A percentile compares a stretch with the other conserved stretches of the same genome.
phyloP scores from a whole-genome alignment of 2,329 filamentous ascomycete genomes.

The Didymella exigua region DNA sequence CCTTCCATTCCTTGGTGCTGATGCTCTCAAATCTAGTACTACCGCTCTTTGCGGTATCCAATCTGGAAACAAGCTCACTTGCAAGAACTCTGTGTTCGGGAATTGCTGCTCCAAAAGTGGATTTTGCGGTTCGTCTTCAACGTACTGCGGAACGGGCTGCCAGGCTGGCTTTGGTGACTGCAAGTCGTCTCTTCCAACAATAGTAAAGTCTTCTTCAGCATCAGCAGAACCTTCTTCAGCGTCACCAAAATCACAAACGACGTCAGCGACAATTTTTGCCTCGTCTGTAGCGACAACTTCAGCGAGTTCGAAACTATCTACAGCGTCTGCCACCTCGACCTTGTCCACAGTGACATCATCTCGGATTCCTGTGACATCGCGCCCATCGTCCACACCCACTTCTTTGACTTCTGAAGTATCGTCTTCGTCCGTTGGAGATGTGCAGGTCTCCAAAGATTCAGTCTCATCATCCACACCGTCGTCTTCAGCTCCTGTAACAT shows the following conservation, averaged over 20 bases:
- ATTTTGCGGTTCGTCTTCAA: constrained; percentile 46
- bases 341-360: neutral
- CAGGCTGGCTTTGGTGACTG: constrained; percentile 43
- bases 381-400: neutral
- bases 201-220: constrained; percentile 1
- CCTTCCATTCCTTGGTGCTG: constrained; percentile 14
- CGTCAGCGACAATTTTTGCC: neutral
- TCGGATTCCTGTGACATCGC: neutral
- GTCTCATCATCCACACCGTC: neutral
- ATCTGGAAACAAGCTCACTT: constrained; percentile 38
- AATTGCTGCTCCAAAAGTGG: constrained; percentile 54
- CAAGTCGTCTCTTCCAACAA: constrained; percentile 1
- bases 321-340: neutral
- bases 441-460: neutral
- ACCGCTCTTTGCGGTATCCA: constrained; percentile 12
- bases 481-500: constrained; percentile 7
- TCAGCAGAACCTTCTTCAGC: neutral
- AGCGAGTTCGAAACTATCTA: neutral
- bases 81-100: constrained; percentile 51
- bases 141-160: constrained; percentile 42
- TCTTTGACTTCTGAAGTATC: constrained; percentile 2
- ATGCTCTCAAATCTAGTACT: constrained; percentile 3
- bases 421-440: neutral
- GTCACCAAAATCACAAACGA: no score
- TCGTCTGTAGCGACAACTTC: constrained; percentile 1